Base-by-base conservation (phyloP, 108 stramenopile genomes). In the Pseudonitzschia pungens region DNA sequence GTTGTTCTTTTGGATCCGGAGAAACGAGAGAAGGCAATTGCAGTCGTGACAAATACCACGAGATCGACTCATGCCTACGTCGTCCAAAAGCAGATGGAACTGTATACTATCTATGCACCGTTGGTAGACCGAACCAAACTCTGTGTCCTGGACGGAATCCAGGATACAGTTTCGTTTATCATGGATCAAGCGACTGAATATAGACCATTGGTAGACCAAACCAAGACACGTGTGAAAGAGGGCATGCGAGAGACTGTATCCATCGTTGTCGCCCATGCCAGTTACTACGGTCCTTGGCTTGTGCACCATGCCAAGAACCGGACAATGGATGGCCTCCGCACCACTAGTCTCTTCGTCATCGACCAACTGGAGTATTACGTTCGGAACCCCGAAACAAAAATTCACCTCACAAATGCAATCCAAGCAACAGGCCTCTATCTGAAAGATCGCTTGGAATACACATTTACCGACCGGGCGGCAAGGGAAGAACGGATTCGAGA, bases 401-500 rank as follows among this genome's bases (percentile, higher is more conserved):
- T 36, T 36, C 36, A 36, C 6, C 36, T 36, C 36, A 6, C 36
- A 36, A 36, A 6, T 6, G 36, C 7, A 51, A n/a, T 51, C 50
- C 20, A 51, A n/a, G 50, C 50, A n/a, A n/a, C n/a, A 3, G 16
- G 20, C 50, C 9, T 16, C 9, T 55, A 24, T 20, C 27, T 60
- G 21, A 62, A 50, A 36, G 70, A 71, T 58, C 27, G 10, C 14
- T 43, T 65, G 15, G 69, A 79, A 15, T 70, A 73, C 55, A 32
- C 52, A 18, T 70, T 79, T 43, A 73, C 76, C 21, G 68, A 77
- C 54, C 76, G 78, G 11, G 60, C 33, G 0, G 69, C 24, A 26
- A 51, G 57, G 26, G 73, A 79, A 56, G 64, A 77, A 48, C 32
- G 60, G n/a, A 33, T 31, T n/a, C n/a, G n/a, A 21, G 75, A 66